A percentile compares a stretch with the other conserved stretches of the same genome.
phyloP scores from a whole-genome alignment of 495 filamentous ascomycete genomes.

The Daldinia grandis region DNA sequence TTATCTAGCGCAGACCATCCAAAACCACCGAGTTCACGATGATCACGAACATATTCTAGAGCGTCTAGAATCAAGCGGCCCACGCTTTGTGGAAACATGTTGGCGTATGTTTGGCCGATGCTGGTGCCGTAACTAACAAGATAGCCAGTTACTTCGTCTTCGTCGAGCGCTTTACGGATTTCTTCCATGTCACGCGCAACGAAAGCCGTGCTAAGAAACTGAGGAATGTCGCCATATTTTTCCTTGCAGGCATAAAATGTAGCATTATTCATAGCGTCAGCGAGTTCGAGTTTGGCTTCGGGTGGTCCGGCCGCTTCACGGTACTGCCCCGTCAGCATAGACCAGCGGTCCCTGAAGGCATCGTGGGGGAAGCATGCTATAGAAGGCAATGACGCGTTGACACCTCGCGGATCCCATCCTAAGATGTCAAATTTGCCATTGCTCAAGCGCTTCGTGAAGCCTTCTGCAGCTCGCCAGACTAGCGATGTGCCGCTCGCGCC shows the following conservation, averaged over 20 bases:
- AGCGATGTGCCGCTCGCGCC: conserved; percentile 56
- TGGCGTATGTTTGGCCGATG: conserved; percentile 66
- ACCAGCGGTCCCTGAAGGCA: conserved; percentile 54
- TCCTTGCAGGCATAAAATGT: conserved; percentile 55
- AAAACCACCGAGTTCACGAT: conserved; percentile 55
- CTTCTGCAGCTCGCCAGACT: conserved; percentile 48
- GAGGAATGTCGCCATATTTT: conserved; percentile 52
- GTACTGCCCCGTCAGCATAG: conserved; percentile 49
- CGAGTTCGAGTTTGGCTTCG: conserved; percentile 48
- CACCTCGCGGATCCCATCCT: conserved; percentile 65
- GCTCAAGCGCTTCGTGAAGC: conserved; percentile 50
- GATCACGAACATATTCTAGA: conserved; percentile 60
- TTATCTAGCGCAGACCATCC: conserved; percentile 58
- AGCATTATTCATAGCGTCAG: conserved; percentile 54
- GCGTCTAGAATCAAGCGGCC: conserved; percentile 60
- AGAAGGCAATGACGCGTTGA: conserved; percentile 60
- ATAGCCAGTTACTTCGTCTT: conserved; percentile 65
- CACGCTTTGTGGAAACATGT: conserved; percentile 58
- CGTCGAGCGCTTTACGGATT: conserved; percentile 58
- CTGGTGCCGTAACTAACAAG: conserved; percentile 75
- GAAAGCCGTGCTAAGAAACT: conserved; percentile 54
- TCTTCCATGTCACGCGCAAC: conserved; percentile 61
- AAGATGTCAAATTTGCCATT: conserved; percentile 58
- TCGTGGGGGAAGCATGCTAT: conserved; percentile 60
- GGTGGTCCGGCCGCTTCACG: conserved; percentile 47